phyloP scores from a whole-genome alignment of 1,139 yeast species.

The Nadsonia commutata region DNA sequence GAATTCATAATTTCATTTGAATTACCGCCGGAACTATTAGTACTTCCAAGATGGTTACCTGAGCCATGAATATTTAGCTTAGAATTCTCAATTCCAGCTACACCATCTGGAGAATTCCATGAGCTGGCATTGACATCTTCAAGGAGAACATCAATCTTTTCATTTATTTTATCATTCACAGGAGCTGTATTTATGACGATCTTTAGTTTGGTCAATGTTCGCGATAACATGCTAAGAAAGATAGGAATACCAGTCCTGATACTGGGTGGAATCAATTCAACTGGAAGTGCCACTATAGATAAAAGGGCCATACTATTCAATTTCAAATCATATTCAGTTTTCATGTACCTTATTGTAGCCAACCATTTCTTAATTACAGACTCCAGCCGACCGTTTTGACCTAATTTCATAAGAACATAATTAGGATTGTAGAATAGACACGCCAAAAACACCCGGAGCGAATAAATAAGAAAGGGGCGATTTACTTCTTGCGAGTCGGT shows the following conservation, averaged over 20 bases:
- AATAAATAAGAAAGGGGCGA: not conserved
- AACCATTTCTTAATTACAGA: not conserved
- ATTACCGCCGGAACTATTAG: not conserved
- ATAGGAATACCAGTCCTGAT: not conserved
- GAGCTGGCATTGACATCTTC: not conserved
- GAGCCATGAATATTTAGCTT: not conserved
- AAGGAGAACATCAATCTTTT: not conserved
- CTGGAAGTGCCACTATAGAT: not conserved
- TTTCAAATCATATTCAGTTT: not conserved
- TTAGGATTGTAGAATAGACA: not conserved
- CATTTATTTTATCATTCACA: not conserved
- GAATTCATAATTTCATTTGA: not conserved
- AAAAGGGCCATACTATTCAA: not conserved
- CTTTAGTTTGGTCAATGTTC: not conserved
- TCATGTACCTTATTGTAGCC: not conserved
- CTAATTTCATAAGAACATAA: not conserved
- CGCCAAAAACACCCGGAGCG: not conserved
- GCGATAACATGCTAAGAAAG: not conserved
- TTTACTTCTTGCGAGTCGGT: not conserved
- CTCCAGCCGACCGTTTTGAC: not conserved
- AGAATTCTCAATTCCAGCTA: not conserved
- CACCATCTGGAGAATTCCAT: not conserved
- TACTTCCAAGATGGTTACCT: not conserved
- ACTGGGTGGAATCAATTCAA: not conserved
- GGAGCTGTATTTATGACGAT: not conserved